Percentiles rank a stretch among this genome's conserved stretches.
Conservation (phyloP, 2,329 filamentous ascomycete genomes). For the Xylaria sp. region DNA sequence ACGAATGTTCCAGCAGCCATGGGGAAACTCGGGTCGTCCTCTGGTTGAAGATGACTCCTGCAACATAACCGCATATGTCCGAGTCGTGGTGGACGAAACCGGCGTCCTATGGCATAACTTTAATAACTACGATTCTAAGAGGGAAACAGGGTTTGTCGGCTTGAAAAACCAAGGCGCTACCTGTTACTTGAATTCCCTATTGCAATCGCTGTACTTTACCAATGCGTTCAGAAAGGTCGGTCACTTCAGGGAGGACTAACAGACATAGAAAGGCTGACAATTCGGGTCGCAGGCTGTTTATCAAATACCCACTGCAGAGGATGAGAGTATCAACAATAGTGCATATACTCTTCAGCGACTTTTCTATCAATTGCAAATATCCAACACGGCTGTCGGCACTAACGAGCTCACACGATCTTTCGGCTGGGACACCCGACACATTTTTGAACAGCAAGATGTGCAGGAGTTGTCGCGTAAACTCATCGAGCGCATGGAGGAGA, state of each 20-base stretch:
- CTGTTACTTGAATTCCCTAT: conserved; percentile 85
- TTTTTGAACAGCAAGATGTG: conserved; percentile 98
- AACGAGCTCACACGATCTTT: conserved; percentile 96
- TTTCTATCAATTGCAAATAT: conserved; percentile 95
- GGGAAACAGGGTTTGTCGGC: conserved; percentile 96
- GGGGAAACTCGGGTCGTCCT: conserved; percentile 74
- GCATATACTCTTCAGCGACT: conserved; percentile 93
- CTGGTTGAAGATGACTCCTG: conserved; percentile 80
- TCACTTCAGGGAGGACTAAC: background rate
- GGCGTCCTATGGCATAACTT: conserved; percentile 93
- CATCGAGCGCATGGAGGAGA: conserved; percentile 96
- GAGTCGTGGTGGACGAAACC: conserved; percentile 86
- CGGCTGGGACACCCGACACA: conserved; percentile 96
- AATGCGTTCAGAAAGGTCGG: conserved; percentile 91
- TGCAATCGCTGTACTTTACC: conserved; percentile 86
- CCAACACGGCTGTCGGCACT: conserved; percentile 82
- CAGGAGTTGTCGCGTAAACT: conserved; percentile 95
- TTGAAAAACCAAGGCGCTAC: conserved; percentile 96
- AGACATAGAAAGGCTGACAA: conserved; percentile 26
- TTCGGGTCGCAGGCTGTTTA: conserved; percentile 78
- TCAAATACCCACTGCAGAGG: conserved; percentile 90
- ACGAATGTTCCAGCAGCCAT: conserved; percentile 81
- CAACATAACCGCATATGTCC: conserved; percentile 84
- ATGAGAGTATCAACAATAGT: conserved; percentile 84
- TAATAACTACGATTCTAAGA: conserved; percentile 97